Percentiles rank a stretch among this genome's conserved stretches.
phyloP scores from a whole-genome alignment of 176 grass and related monocot species.

The Oryza brachyantha region DNA sequence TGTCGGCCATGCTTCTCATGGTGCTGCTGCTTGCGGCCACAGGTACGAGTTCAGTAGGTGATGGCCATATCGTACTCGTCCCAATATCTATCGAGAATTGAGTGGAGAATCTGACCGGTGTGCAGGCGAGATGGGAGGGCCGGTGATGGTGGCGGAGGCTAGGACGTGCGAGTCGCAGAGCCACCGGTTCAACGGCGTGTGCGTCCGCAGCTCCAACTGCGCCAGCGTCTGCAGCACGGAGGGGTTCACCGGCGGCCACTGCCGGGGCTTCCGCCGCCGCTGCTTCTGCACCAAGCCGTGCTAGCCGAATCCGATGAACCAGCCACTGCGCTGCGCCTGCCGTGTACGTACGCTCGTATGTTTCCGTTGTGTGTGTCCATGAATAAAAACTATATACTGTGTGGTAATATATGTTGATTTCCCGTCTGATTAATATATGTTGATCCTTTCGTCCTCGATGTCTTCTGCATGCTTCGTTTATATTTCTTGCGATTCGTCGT shows the following conservation, averaged over 20 bases:
- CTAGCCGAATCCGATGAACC: neutral
- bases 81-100: too few relatives aligned
- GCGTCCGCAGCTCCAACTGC: slow-evolving; percentile 52
- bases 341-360: neutral
- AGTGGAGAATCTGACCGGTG: too few relatives aligned
- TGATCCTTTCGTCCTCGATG: too few relatives aligned
- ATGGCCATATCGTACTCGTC: neutral
- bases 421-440: too few relatives aligned
- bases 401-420: too few relatives aligned
- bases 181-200: slow-evolving; percentile 62
- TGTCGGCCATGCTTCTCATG: slow-evolving; percentile 14
- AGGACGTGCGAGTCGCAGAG: slow-evolving; percentile 65
- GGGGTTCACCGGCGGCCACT: slow-evolving; percentile 67
- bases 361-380: too few relatives aligned
- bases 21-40: slow-evolving; percentile 37
- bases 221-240: slow-evolving; percentile 70
- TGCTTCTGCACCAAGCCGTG: slow-evolving; percentile 67
- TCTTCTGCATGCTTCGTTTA: too few relatives aligned
- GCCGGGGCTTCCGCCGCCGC: slow-evolving; percentile 55
- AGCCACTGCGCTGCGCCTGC: too few relatives aligned
- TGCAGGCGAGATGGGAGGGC: slow-evolving; percentile 39
- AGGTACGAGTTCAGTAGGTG: neutral
- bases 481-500: too few relatives aligned
- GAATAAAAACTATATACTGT: too few relatives aligned
- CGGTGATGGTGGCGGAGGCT: slow-evolving; percentile 53